These are phyloP conservation scores for Brassica hybrid DNA, from an alignment of 441 rosid species.

Conservation along the genomic window DNA sequence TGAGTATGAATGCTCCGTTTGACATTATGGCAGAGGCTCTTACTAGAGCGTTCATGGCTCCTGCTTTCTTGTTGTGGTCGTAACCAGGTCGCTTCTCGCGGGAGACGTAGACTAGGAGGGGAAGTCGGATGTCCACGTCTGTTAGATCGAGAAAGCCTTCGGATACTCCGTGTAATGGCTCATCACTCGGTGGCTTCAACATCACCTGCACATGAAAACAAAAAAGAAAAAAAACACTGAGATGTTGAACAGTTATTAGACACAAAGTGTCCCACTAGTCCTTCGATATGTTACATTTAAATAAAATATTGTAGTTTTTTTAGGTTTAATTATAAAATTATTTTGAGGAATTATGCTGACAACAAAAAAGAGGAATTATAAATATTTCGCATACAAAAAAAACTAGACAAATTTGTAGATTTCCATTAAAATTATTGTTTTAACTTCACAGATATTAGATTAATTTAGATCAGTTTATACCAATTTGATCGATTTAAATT, in stretches of 20 bases:
- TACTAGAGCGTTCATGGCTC: constrained; percentile 89
- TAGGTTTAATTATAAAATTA: no score
- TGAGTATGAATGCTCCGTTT: constrained; percentile 82
- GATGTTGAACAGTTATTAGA: constrained; percentile 11
- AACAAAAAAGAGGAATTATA: no score
- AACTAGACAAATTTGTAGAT: no score
- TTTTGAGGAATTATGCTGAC: no score
- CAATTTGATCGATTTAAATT: no score
- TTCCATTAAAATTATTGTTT: no score
- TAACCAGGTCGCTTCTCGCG: constrained; percentile 92
- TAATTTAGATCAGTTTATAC: no score
- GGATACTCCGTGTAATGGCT: constrained; percentile 58
- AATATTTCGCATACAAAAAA: no score
- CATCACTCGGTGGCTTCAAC: constrained; percentile 81
- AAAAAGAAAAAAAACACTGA: constrained; percentile 9
- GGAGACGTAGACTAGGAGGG: constrained; percentile 76
- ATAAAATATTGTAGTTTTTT: no score
- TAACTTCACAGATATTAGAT: no score
- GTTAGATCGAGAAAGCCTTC: constrained; percentile 62
- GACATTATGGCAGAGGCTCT: constrained; percentile 90
- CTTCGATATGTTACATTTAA: no score
- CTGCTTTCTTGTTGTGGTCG: constrained; percentile 89
- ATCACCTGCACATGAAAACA: constrained; percentile 55
- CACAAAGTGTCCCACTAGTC: no score
- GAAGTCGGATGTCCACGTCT: constrained; percentile 77